These are phyloP conservation scores for Globisporangium carolinianum DNA, from an alignment of 352 stramenopile species.

Conservation along the genomic window DNA sequence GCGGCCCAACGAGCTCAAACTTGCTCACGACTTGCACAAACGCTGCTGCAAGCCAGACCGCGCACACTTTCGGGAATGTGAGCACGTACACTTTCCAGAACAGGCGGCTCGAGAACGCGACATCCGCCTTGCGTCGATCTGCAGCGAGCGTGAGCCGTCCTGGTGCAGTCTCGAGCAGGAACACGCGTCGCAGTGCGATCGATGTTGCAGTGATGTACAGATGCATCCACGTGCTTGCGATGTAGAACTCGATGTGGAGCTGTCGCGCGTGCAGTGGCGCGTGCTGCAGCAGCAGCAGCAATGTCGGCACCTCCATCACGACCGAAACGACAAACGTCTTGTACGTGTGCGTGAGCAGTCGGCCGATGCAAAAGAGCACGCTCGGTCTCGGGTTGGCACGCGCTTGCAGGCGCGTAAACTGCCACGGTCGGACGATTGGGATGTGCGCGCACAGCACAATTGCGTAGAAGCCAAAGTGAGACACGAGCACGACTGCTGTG, in stretches of 20 bases:
- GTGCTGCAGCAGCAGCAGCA: neutral
- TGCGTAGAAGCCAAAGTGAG: slow-evolving; percentile 11
- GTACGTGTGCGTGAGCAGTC: slow-evolving; percentile 8
- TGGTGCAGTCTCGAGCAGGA: slow-evolving; percentile 1
- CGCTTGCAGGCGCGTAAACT: slow-evolving; percentile 8
- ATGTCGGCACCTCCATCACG: neutral
- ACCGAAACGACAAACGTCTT: neutral
- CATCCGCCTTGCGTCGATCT: neutral
- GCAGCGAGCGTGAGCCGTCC: neutral
- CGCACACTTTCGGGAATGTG: neutral
- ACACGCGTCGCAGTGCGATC: slow-evolving; percentile 1
- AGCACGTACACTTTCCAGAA: neutral
- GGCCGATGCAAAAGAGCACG: slow-evolving; percentile 5
- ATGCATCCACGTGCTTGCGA: neutral
- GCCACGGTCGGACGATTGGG: slow-evolving; percentile 12
- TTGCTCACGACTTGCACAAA: slow-evolving; percentile 2
- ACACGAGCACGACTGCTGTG: neutral
- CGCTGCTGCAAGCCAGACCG: neutral
- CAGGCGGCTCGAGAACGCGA: neutral
- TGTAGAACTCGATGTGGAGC: slow-evolving; percentile 4
- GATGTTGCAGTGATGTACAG: slow-evolving; percentile 5
- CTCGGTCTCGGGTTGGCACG: neutral
- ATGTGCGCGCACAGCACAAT: slow-evolving; percentile 12
- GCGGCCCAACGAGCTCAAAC: neutral
- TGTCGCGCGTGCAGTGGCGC: neutral